These are phyloP conservation scores for Colletotrichum zoysiae DNA, from an alignment of 2,329 filamentous ascomycete genomes.

Conservation along the genomic window DNA sequence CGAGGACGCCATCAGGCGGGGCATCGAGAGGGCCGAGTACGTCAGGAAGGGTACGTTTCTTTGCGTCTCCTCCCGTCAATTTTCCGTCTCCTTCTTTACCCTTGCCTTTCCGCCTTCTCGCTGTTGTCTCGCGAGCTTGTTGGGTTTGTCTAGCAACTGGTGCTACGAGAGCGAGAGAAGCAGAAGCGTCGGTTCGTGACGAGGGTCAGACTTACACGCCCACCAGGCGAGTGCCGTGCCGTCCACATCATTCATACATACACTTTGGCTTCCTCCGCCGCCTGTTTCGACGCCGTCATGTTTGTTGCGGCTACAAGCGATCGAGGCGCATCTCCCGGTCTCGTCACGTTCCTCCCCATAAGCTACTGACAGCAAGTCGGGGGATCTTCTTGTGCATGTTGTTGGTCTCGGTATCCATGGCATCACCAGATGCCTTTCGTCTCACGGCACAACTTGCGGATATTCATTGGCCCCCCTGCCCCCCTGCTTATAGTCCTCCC, in stretches of 20 bases:
- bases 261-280: not conserved
- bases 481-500: not conserved
- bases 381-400: not conserved
- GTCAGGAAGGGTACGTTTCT: constrained; percentile 83
- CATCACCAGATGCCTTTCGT: not conserved
- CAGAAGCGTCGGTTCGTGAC: not conserved
- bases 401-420: not conserved
- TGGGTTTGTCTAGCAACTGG: not conserved
- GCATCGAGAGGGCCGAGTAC: constrained; percentile 83
- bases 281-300: not conserved
- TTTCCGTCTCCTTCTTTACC: not conserved
- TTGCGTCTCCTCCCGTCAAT: constrained; percentile 5
- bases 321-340: too few relatives aligned
- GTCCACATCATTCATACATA: too few relatives aligned
- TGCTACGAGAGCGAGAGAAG: not conserved
- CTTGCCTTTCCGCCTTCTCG: not conserved
- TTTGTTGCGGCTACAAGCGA: not conserved
- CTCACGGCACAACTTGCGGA: not conserved
- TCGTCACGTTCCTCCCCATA: too few relatives aligned
- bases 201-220: not conserved
- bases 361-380: not conserved
- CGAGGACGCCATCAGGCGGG: constrained; percentile 80
- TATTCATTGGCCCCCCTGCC: too few relatives aligned
- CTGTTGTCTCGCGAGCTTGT: not conserved
- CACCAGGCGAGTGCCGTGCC: not conserved